Evolutionary conservation across 169 alveolate genomes (phyloP), one percentile per base, ranked within the genome.

Genomic region (Toxoplasma gondii): DNA sequence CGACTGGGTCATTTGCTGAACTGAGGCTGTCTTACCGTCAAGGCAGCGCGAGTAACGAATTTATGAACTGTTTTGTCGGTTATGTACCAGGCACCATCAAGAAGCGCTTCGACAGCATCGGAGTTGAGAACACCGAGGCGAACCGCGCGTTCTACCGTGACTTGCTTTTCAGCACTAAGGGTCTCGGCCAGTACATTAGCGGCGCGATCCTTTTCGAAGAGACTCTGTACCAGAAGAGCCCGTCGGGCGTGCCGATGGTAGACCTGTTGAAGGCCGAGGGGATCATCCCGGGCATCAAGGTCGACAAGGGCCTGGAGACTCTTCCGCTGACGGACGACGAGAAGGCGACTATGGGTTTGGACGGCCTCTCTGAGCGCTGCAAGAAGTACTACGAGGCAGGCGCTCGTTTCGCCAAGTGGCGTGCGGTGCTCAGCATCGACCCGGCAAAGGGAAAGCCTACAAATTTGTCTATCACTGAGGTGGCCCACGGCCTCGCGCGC

Each of bases 331-430:
- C 99, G 38, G 98, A 98, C 44, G 99, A 97, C 53, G 99, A 97
- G 95, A 96, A 95, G 83, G 91, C 97, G 64, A 95, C 97, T 31
- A 97, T 96, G 94, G 99, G 99, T 58, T 97, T 99, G 83, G 99
- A 99, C 94, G 99, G 99, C 41, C 98, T 99, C 41, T 99, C 98
- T 87, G 99, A 98, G 88, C 96, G 99, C 96, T 98, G 99, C 98
- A 94, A 96, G 91, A 98, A 98, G 97, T 99, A 98, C 97, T 99
- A 99, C 96, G 98, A 97, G 88, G 98, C 98, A 90, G 99, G 99
- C 67, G 99, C 99, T 90, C 98, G 99, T 88, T 99, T 99, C 96
- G 99, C 99, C 95, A 99, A 99, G 97, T 99, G 99, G 99, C 98
- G 99, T 96, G 99, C 99, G 49, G 99, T 98, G 49, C 96, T 99